Evolutionary conservation across 179 eudicot genomes (phyloP).

Genomic region (Corrigiola litoralis): DNA sequence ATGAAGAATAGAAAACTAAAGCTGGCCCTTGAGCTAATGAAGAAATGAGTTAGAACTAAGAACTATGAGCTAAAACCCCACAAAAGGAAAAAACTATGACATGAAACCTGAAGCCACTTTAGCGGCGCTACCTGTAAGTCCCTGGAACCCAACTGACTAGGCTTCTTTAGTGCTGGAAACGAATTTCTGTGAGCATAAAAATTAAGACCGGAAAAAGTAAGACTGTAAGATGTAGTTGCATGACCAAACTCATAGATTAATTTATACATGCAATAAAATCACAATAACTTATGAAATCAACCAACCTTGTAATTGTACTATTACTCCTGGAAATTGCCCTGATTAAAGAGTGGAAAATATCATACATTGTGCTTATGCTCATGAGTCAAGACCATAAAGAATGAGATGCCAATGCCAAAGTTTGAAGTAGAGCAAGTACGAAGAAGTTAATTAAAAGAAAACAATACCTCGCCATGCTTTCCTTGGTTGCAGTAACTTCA

Average conservation of each 20-base stretch:
- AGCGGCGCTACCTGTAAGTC: constrained; percentile 32
- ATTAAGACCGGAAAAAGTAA: constrained; percentile 10
- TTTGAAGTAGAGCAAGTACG: background rate
- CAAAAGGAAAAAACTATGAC: background rate
- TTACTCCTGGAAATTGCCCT: constrained; percentile 40
- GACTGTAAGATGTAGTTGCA: constrained; percentile 15
- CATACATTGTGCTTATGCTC: background rate
- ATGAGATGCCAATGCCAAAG: background rate
- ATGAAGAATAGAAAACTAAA: background rate
- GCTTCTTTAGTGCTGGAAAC: constrained; percentile 50
- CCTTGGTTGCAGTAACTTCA: constrained; percentile 28
- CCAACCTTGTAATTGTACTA: constrained; percentile 48
- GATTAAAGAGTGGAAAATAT: background rate
- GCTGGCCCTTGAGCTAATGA: background rate
- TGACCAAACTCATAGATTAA: background rate
- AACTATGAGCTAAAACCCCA: background rate
- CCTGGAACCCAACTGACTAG: constrained; percentile 28
- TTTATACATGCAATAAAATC: constrained; percentile 2
- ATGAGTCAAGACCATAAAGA: background rate
- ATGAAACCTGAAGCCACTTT: background rate
- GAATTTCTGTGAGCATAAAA: constrained; percentile 53
- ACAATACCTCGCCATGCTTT: constrained; percentile 31
- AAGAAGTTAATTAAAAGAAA: constrained; percentile 1
- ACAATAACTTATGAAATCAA: constrained; percentile 11
- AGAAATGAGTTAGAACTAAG: background rate